Evolutionary conservation across 768 basidiomycete species (phyloP).

Genomic region (Inosperma sp.): DNA sequence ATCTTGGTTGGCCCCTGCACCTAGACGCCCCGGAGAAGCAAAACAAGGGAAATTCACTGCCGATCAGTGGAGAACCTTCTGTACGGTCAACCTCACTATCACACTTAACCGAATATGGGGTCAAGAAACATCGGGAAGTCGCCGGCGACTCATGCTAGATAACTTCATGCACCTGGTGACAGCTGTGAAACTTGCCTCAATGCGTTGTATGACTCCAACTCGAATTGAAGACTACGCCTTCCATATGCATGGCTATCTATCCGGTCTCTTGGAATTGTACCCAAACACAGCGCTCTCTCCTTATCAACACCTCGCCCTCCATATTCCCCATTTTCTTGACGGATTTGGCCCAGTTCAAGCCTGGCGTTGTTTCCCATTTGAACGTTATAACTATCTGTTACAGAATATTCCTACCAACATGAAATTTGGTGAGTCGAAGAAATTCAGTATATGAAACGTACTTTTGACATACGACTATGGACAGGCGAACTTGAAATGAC

Average conservation of each 20-base stretch:
- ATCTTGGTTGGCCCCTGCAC: constrained; percentile 17
- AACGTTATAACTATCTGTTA: constrained; percentile 27
- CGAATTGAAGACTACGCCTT: constrained; percentile 19
- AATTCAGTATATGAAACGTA: too few relatives aligned
- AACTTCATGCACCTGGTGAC: constrained; percentile 32
- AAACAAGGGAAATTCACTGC: constrained; percentile 23
- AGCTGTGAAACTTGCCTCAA: constrained; percentile 28
- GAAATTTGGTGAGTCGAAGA: constrained; percentile 30
- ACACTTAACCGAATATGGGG: constrained; percentile 33
- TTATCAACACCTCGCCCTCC: constrained; percentile 37
- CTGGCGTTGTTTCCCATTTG: constrained; percentile 34
- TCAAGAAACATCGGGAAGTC: constrained; percentile 3
- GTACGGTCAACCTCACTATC: constrained; percentile 28
- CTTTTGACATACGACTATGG: neutral
- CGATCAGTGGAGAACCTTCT: constrained; percentile 32
- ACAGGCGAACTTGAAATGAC: neutral
- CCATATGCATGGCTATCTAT: constrained; percentile 28
- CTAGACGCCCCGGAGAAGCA: constrained; percentile 16
- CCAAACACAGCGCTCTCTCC: constrained; percentile 24
- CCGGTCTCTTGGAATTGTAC: constrained; percentile 24
- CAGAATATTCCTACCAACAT: constrained; percentile 24
- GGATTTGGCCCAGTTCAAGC: constrained; percentile 30
- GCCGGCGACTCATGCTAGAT: constrained; percentile 12
- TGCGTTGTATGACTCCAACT: constrained; percentile 15
- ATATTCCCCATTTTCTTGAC: constrained; percentile 26